Evolutionary conservation across 2,329 filamentous ascomycete species (phyloP).

Genomic region (Alternaria burnsii): DNA sequence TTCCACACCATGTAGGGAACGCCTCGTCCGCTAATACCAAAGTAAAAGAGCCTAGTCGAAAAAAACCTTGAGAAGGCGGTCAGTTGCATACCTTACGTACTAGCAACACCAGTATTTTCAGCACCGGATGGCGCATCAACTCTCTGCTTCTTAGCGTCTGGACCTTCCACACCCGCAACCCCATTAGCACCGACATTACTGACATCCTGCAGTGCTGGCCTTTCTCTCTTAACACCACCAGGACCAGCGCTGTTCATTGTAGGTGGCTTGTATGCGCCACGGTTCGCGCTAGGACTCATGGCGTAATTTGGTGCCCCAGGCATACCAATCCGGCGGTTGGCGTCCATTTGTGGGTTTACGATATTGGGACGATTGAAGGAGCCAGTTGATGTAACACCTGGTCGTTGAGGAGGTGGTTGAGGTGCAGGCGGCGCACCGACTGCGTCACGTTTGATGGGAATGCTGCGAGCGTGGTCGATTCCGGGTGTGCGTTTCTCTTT

Average conservation of each 20-base stretch:
- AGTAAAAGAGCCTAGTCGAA: background rate
- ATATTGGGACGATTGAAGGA: constrained; percentile 51
- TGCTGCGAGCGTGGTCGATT: constrained; percentile 80
- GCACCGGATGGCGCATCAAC: constrained; percentile 37
- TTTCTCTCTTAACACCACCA: constrained; percentile 37
- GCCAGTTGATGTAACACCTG: constrained; percentile 19
- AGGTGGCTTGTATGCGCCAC: constrained; percentile 57
- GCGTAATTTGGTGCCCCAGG: constrained; percentile 48
- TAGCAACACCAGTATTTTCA: constrained; percentile 29
- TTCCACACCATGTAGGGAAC: background rate
- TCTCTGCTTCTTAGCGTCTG: constrained; percentile 54
- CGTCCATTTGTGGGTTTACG: constrained; percentile 59
- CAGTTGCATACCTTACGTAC: background rate
- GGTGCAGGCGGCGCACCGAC: constrained; percentile 32
- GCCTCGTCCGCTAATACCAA: background rate
- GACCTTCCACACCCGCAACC: constrained; percentile 33
- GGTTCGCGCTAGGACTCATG: constrained; percentile 55
- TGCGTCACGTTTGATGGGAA: constrained; percentile 69
- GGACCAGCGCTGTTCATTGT: constrained; percentile 31
- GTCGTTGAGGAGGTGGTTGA: constrained; percentile 21
- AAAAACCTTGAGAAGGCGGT: no score
- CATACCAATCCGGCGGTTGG: constrained; percentile 59
- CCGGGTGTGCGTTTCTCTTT: constrained; percentile 81
- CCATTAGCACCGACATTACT: constrained; percentile 52
- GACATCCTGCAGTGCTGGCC: constrained; percentile 55